phyloP scores from a whole-genome alignment of 192 early-diverging fungal genomes.

The Umbelopsis sp. region DNA sequence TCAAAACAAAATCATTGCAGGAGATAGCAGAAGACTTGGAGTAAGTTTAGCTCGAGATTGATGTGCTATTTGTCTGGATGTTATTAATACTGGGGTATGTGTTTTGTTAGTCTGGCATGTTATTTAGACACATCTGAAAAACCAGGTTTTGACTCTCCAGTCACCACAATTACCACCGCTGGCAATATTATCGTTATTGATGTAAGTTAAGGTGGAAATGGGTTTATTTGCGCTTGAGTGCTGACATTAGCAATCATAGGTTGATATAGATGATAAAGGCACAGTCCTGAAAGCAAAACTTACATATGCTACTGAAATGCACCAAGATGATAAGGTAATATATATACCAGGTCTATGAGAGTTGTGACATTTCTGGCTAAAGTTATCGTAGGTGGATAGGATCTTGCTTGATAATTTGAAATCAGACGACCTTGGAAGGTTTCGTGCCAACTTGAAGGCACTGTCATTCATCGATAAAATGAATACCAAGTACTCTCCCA shows the following conservation, averaged over 20 bases:
- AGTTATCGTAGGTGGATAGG: conserved; percentile 18
- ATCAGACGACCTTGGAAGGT: conserved; percentile 3
- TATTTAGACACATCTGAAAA: conserved; percentile 40
- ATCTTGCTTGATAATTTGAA: conserved; percentile 30
- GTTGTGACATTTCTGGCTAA: background rate
- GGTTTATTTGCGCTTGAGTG: background rate
- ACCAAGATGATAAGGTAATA: conserved; percentile 37
- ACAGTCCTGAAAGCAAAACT: conserved; percentile 29
- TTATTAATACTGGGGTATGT: background rate
- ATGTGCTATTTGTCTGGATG: background rate
- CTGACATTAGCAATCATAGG: conserved; percentile 11
- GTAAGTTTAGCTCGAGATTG: conserved; percentile 1
- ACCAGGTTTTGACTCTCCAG: conserved; percentile 19
- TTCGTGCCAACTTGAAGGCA: conserved; percentile 30
- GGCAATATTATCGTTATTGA: conserved; percentile 41
- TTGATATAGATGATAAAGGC: conserved; percentile 36
- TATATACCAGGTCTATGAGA: background rate
- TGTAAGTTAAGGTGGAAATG: conserved; percentile 16
- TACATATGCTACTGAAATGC: conserved; percentile 35
- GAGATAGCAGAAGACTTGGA: conserved; percentile 30
- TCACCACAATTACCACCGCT: conserved; percentile 38
- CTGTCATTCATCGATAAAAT: conserved; percentile 33
- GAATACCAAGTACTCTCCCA: conserved; percentile 31
- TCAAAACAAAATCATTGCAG: conserved; percentile 26
- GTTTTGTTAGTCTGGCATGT: conserved; percentile 25